Evolutionary conservation across 2,329 filamentous ascomycete species (phyloP), one percentile per base, ranked within the genome.

Genomic region (Sporothrix curviconia): DNA sequence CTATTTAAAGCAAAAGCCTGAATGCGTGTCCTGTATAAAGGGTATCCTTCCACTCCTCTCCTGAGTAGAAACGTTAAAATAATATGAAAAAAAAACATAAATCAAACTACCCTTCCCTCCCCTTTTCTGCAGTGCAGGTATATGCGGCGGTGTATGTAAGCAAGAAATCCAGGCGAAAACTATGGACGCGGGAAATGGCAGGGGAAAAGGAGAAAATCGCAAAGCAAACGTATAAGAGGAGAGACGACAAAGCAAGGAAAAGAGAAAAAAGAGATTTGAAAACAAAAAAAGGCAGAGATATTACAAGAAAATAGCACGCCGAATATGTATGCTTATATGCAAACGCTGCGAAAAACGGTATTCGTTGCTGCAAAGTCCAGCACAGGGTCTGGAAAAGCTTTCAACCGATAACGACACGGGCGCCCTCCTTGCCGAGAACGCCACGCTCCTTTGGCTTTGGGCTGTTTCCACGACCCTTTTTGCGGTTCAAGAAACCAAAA

Each of bases 381-480:
- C 28, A 32, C 28, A 32, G 28, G 5, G 28, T 25, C 8, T 28
- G n/a, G 8, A 46, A 22, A 12, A 22, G 19, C 22, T n/a, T n/a
- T 75, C 76, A 88, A 65, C 83, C 85, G 67, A 92, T 87, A 57
- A 92, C 82, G 62, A 90, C 86, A 69, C 94, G 81, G 11, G 94
- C 92, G 15, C 94, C 94, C 70, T 97, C 92, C 69, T 97, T 97
- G 58, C 94, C 94, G 59, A 99, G 69, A 7, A 99, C 92, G 59
- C 94, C 94, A 56, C 90, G 83, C 74, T 97, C 92, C 70, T 90
- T 92, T 25, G 92, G 92, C 74, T 96, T 96, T 1, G 94, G 94
- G 69, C 91, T 96, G 71, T 91, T 85, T 56, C 91, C 90, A 62
- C 92, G 80, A 28, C 92, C 90, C 76, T 90, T 96, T 75, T 95